Evolutionary conservation across 306 rosid genomes (phyloP), one percentile per base, ranked within the genome.

Genomic region (Fragaria ananassa): DNA sequence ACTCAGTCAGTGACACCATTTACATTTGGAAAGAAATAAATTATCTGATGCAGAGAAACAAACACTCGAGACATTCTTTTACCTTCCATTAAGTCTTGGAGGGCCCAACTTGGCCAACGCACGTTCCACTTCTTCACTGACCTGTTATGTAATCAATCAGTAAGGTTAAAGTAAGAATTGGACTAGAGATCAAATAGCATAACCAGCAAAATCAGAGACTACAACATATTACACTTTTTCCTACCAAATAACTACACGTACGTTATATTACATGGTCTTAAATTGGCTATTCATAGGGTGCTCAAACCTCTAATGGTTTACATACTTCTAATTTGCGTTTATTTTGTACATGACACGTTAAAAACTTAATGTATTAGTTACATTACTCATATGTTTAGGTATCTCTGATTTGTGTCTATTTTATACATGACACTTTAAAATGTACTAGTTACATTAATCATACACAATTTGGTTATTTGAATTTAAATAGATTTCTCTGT

Each of bases 81-180:
- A 93, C 97, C 98, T 93, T 88, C 97, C 98, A 64, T 44, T 47
- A 71, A 88, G 80, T 85, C 86, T 91, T 45, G 97, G 82, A 76
- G 98, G 98, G 67, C 98, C 97, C 70, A 91, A 83, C 88, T 89
- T 93, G 49, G 95, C 91, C 80, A 93, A 78, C 42, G 98, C 98
- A 68, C 98, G 97, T 83, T 93, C 98, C 81, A 93, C 98, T 83
- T 93, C 98, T 81, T 93, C 98, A 62, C 98, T 93, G 35, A 93
- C 98, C 98, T 93, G 89, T 89, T 75, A 65, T 75, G 80, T 68
- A 72, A 72, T 31, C 53, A 70, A 72, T 25, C 8, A 76, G 79
- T 73, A 54, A 78, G 72, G 50, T 71, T 53, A 58, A 77, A 81
- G 70, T 5, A 21, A 25, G 6, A 6, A 58, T 42, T 81, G 74